Base-by-base conservation (phyloP, 345 rosid genomes). In the Lepidium aucheri region DNA sequence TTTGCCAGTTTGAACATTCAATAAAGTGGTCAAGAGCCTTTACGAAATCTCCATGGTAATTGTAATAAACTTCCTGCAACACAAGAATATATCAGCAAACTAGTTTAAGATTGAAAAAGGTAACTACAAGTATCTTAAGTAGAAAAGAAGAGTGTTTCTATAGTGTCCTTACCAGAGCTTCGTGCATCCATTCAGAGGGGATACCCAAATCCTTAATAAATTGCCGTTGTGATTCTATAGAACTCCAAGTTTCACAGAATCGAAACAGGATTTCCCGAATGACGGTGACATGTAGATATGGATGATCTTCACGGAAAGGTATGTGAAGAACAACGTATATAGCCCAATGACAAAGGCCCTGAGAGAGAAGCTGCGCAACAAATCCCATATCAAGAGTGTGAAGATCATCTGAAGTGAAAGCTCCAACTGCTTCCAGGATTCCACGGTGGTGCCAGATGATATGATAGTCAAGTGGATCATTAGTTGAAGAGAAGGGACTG, bases 401-500 rank as follows among this genome's bases (percentile, higher is more conserved):
- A 76, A 88, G 96, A 79, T 90, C 91, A 64, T 80, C 86, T 20
- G 90, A 88, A 73, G 76, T 69, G 78, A 90, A 75, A 67, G 90
- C 82, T 34, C 92, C 99, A 47, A 80, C 84, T 54, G 97, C 92
- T 81, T 85, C 85, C 72, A 94, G 67, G 51, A 86, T 81, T 43
- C 79, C 90, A 54, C 95, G 81, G 62, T 90, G 86, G 84, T 90
- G 97, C 97, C 97, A 94, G 72, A 88, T 88, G 97, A 94, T 94
- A 80, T 90, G 99, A 78, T 83, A 81, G 84, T 94, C 99, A 57
- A 94, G 97, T 54, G 97, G 96, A 82, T 94, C 97, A 59, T 85
- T 50, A 36, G 96, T 90, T 45, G 97, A 94, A 64, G 96, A 85
- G 72, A 79, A 83, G 74, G 89, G 81, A 79, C 96, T 94, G 70